Evolutionary conservation across 2,329 filamentous ascomycete species (phyloP).

Genomic region (Cladosporium sp.): DNA sequence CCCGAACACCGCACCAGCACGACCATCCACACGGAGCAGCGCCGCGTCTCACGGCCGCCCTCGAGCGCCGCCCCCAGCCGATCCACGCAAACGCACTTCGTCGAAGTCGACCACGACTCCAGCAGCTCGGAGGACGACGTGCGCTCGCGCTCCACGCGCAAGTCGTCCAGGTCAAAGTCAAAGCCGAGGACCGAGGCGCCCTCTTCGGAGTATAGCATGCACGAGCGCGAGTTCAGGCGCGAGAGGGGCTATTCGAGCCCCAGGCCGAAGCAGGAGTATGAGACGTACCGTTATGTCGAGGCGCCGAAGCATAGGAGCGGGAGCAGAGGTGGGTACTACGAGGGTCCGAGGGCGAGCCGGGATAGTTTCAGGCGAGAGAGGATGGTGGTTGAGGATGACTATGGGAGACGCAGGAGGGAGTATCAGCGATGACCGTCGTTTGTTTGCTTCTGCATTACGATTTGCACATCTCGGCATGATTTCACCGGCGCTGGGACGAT

Average conservation of each 20-base stretch:
- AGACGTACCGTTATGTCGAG: slow-evolving; percentile 46
- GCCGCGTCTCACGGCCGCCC: slow-evolving; percentile 33
- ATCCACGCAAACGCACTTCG: slow-evolving; percentile 35
- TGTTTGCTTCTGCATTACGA: no score
- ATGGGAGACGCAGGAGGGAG: slow-evolving; percentile 12
- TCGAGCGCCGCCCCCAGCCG: slow-evolving; percentile 35
- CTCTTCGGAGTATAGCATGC: slow-evolving; percentile 36
- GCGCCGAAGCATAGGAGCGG: slow-evolving; percentile 26
- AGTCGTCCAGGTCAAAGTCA: slow-evolving; percentile 20
- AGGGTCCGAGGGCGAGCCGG: slow-evolving; percentile 21
- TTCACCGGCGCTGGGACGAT: no score
- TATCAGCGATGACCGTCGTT: no score
- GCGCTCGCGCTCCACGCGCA: slow-evolving; percentile 26
- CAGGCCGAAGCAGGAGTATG: slow-evolving; percentile 34
- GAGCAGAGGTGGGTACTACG: slow-evolving; percentile 24
- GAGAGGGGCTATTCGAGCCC: slow-evolving; percentile 30
- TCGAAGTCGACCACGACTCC: slow-evolving; percentile 38
- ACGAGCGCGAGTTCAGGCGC: slow-evolving; percentile 42
- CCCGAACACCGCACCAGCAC: slow-evolving; percentile 20
- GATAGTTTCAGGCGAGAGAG: slow-evolving; percentile 20
- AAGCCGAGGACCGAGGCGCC: slow-evolving; percentile 18
- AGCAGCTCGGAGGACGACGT: slow-evolving; percentile 27
- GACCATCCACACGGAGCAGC: slow-evolving; percentile 12
- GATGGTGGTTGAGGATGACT: slow-evolving; percentile 17
- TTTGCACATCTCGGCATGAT: no score